Conservation (phyloP, 169 alveolate species). For the Plasmodium vinckei region DNA sequence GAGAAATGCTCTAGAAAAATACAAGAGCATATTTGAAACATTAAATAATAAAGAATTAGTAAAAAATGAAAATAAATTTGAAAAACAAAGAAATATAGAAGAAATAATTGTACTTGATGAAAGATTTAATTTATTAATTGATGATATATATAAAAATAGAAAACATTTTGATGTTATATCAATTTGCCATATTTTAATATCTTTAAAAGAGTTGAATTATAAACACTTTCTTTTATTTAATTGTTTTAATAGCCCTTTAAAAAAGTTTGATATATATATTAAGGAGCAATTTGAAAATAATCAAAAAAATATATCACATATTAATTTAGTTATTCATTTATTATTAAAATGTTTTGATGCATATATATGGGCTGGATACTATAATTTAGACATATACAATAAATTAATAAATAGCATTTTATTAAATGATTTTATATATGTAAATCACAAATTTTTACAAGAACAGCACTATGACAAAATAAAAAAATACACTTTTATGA, state of each 20-base stretch:
- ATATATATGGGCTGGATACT: conserved; percentile 76
- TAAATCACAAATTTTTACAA: conserved; percentile 15
- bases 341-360: conserved; percentile 62
- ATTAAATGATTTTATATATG: conserved; percentile 41
- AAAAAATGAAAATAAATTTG: conserved; percentile 68
- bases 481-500: conserved; percentile 41
- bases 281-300: conserved; percentile 53
- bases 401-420: conserved; percentile 53
- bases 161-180: conserved; percentile 83
- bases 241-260: conserved; percentile 80
- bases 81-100: conserved; percentile 74
- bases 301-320: conserved; percentile 17
- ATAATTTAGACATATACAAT: conserved; percentile 66
- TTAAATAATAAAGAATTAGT: conserved; percentile 78
- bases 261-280: conserved; percentile 67
- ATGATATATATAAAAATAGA: conserved; percentile 82
- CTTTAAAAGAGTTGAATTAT: conserved; percentile 82
- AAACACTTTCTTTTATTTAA: conserved; percentile 79
- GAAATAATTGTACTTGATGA: conserved; percentile 68
- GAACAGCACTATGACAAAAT: conserved; percentile 42
- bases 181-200: conserved; percentile 82
- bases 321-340: conserved; percentile 30
- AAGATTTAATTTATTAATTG: conserved; percentile 76
- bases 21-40: conserved; percentile 29
- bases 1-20: conserved; percentile 46